phyloP scores from a whole-genome alignment of 345 rosid species.

The Euphorbia peplus region DNA sequence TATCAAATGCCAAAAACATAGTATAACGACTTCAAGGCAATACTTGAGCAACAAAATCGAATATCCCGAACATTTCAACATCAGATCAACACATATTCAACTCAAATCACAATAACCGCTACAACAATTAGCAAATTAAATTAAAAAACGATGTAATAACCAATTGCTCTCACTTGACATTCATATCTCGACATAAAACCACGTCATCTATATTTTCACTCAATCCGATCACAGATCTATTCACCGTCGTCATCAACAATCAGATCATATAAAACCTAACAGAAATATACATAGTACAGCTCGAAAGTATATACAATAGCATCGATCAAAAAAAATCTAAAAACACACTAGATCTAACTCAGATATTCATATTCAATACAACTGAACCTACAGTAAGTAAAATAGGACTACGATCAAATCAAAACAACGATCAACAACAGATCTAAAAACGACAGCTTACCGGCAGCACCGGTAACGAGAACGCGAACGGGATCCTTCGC shows the following conservation, averaged over 20 bases:
- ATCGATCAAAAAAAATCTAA: not conserved
- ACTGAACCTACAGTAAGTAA: not conserved
- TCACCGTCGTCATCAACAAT: not conserved
- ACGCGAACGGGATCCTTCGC: slow-evolving; percentile 93
- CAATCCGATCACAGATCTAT: not conserved
- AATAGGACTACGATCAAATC: not conserved
- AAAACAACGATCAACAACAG: not conserved
- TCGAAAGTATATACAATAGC: not conserved
- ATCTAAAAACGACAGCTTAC: slow-evolving; percentile 29
- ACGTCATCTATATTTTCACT: not conserved
- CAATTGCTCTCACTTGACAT: not conserved
- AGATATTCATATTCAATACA: not conserved
- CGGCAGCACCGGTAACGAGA: slow-evolving; percentile 99
- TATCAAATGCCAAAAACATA: not conserved
- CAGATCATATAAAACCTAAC: not conserved
- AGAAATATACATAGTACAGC: not conserved
- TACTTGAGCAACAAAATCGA: not conserved
- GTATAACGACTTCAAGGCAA: not conserved
- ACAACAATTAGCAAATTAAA: no score
- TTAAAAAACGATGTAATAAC: not conserved
- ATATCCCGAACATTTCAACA: not conserved
- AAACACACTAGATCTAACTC: slow-evolving; percentile 5
- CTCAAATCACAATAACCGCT: not conserved
- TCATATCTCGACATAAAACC: not conserved
- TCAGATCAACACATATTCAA: not conserved